Percentiles rank a stretch among this genome's conserved stretches.
phyloP scores from a whole-genome alignment of 1,284 basidiomycete species.

The Ceratobasidium papillatum region DNA sequence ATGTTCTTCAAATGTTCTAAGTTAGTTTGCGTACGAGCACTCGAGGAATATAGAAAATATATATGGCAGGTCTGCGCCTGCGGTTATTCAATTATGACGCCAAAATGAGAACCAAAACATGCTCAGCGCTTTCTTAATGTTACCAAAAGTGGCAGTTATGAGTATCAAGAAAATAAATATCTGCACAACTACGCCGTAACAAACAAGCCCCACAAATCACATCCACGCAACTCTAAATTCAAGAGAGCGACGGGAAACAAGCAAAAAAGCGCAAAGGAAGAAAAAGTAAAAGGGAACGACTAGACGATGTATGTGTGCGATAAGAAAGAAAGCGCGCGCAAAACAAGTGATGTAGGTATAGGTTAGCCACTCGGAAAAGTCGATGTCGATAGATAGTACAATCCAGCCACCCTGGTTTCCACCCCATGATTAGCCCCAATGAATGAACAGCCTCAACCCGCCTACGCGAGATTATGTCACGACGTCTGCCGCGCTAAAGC shows the following conservation, averaged over 20 bases:
- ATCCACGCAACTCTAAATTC: not conserved
- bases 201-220: not conserved
- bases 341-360: conserved; percentile 20
- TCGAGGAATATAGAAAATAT: too few relatives aligned
- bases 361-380: conserved; percentile 4
- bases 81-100: too few relatives aligned
- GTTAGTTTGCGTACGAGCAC: too few relatives aligned
- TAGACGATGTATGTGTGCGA: not conserved
- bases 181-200: not conserved
- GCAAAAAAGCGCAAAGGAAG: not conserved
- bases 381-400: conserved; percentile 17
- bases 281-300: conserved; percentile 2
- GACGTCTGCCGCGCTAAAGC: conserved; percentile 82
- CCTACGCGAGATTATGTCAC: conserved; percentile 62
- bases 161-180: not conserved
- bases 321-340: not conserved
- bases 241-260: not conserved
- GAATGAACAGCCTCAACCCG: not conserved
- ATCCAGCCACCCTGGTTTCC: not conserved
- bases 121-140: too few relatives aligned
- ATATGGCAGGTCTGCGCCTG: too few relatives aligned
- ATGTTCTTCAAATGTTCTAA: too few relatives aligned
- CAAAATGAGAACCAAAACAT: too few relatives aligned
- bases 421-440: not conserved
- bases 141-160: not conserved